Evolutionary conservation across 179 eudicot genomes (phyloP), one percentile per base, ranked within the genome.

Genomic region (Gypsophila paniculata): DNA sequence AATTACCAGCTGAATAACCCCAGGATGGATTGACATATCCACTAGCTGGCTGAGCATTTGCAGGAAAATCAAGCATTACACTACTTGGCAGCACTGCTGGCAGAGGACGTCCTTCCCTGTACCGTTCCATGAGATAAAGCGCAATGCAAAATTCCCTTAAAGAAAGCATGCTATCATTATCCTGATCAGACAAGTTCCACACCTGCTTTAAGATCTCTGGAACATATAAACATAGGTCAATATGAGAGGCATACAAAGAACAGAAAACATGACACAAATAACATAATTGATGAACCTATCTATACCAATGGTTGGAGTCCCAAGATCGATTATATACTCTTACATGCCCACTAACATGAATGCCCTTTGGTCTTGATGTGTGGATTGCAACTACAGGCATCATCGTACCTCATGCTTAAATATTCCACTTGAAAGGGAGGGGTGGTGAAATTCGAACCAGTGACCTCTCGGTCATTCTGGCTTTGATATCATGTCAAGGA

Each of bases 151-250:
- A 95, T 81, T 95, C 99, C 85, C 87, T 87, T 73, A 95, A 78
- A 72, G 99, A 90, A 79, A 95, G 97, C 97, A 88, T 92, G 84
- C 91, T 90, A 78, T 95, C 99, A 78, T 87, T 92, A 82, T 95
- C 99, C 87, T 95, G 98, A 82, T 95, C 99, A 82, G 99, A 92
- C 78, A 95, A 85, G 84, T 92, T 96, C 99, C 98, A 95, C 77
- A 95, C 99, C 91, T 92, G 96, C 87, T 86, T 95, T 76, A 95
- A 77, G 80, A 95, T 80, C 90, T 95, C 99, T 95, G 90, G 71
- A 81, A 61, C 75, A 83, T 63, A 70, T 71, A 74, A 83, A 69
- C 74, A 72, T 14, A 72, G n/a, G 46, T 49, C n/a, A 65, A 70
- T 42, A 42, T 73, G 42, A 81, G 76, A 69, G 34, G 70, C 52